Evolutionary conservation across 176 grass and related monocot species (phyloP), one percentile per base, ranked within the genome.

Genomic region (Oryza glumipatula): DNA sequence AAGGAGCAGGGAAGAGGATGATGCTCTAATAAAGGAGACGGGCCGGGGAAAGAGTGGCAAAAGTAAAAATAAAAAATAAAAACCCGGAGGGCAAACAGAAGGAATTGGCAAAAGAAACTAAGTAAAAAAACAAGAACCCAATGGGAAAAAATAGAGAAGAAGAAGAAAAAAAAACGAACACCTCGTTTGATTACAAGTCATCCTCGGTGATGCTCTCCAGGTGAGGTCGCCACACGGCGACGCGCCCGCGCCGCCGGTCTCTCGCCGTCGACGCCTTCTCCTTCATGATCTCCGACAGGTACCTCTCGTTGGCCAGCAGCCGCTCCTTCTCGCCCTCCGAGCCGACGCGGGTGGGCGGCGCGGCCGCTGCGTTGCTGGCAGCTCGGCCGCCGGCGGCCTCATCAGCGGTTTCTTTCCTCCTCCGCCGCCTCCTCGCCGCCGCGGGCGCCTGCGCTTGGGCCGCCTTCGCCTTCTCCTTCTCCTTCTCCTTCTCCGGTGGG

Each of bases 161-260:
- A 41, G 0, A 30, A 6, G 36, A 38, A 43, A 47, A 47, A 58
- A 49, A 44, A 9, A 19, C 14, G 51, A 26, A 88, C 77, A 77
- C 68, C 88, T 89, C 84, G 79, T 56, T 83, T 89, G 76, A 81
- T 97, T 92, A 98, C 78, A 98, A 91, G 86, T 93, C 95, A 82
- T 88, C 87, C 87, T 98, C 96, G 73, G 91, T 94, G 87, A 98
- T 98, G 87, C 96, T 98, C 86, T 98, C 96, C 46, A 98, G 83
- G 88, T 94, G 96, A 72, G 96, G 93, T 26, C 94, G 91, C 97
- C 97, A 99, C 46, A 99, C 97, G 12, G 88, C 91, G 61, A 94
- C 86, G 64, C 96, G 90, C 39, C 94, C 91, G 56, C 90, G 89
- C 91, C 88, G 89, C 78, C 89, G 78, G 4, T 92, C 93, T 74